Conservation (phyloP, 148 eudicot genomes). For the Camellia granthamiana region DNA sequence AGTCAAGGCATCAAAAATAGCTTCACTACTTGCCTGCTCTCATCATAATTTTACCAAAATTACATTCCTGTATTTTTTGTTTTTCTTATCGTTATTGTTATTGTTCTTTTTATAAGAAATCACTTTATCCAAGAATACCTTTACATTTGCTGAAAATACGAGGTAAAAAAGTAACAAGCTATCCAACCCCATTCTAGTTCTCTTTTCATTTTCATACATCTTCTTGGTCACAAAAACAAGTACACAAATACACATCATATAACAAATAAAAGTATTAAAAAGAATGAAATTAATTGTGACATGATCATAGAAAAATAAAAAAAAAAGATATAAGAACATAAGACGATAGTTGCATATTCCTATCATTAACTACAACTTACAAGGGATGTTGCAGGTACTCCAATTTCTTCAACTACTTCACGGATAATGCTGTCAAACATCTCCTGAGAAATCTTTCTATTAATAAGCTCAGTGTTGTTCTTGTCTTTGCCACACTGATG, state of each 20-base stretch:
- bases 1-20: neutral
- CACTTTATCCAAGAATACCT: neutral
- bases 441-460: slow-evolving; percentile 62
- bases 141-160: neutral
- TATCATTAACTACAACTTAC: slow-evolving; percentile 41
- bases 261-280: neutral
- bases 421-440: slow-evolving; percentile 91
- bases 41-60: neutral
- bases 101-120: neutral
- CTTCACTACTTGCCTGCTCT: neutral
- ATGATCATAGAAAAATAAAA: neutral
- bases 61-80: neutral
- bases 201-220: neutral
- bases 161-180: neutral
- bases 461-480: slow-evolving; percentile 27
- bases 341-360: neutral
- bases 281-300: neutral
- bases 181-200: neutral
- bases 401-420: slow-evolving; percentile 96
- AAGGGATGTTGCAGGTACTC: slow-evolving; percentile 64
- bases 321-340: neutral
- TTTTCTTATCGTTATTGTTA: neutral
- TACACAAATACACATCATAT: neutral
- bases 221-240: neutral
- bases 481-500: slow-evolving; percentile 30